phyloP scores from a whole-genome alignment of 106 monocot species.

The Dendrobium catenatum region DNA sequence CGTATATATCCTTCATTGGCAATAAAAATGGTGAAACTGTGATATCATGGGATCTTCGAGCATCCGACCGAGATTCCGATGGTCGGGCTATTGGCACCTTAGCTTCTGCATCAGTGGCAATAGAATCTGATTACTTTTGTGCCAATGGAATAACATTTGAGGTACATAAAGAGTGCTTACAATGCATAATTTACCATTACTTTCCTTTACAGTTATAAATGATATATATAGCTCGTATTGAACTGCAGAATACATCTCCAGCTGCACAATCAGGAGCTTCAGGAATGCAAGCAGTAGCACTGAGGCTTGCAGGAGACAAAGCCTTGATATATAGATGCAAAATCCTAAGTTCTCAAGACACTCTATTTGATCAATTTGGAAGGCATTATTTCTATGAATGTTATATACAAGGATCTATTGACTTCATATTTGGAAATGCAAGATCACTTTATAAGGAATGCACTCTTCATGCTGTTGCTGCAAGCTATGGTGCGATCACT shows the following conservation, averaged over 20 bases:
- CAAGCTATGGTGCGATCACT: conserved; percentile 63
- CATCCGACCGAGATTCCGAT: conserved; percentile 35
- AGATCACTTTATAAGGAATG: conserved; percentile 80
- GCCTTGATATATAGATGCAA: conserved; percentile 60
- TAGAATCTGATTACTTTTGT: conserved; percentile 61
- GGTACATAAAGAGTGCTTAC: conserved; percentile 19
- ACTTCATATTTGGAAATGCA: conserved; percentile 88
- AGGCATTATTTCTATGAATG: conserved; percentile 68
- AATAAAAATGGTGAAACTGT: conserved; percentile 21
- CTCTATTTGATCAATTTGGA: conserved; percentile 79
- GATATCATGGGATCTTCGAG: conserved; percentile 41
- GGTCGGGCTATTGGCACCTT: conserved; percentile 40
- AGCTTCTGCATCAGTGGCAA: conserved; percentile 45
- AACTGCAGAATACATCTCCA: conserved; percentile 62
- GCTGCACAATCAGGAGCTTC: conserved; percentile 46
- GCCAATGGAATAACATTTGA: conserved; percentile 56
- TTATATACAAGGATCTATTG: conserved; percentile 82
- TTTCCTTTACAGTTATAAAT: neutral
- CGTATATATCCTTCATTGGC: conserved; percentile 50
- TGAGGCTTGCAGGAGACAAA: conserved; percentile 81
- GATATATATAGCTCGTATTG: too few relatives aligned
- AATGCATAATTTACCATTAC: neutral
- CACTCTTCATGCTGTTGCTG: conserved; percentile 47
- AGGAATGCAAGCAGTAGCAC: conserved; percentile 86
- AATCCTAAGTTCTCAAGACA: conserved; percentile 73